Conservation (phyloP, 2,329 filamentous ascomycete species). For the Curvularia sp. region DNA sequence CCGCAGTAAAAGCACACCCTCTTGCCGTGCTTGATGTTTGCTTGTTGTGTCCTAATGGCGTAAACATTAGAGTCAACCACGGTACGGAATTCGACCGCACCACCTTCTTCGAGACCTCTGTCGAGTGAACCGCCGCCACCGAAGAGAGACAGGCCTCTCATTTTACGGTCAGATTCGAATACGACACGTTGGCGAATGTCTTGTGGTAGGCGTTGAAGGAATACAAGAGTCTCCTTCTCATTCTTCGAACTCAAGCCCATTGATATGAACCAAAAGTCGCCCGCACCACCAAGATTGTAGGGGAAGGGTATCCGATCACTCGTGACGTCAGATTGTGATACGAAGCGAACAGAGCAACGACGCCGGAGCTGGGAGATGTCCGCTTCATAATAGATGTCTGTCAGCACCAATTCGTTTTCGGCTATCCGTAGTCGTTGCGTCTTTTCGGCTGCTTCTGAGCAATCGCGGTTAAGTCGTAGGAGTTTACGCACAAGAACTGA, state of each 20-base stretch:
- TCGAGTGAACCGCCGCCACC: slow-evolving; percentile 81
- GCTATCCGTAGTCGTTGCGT: slow-evolving; percentile 36
- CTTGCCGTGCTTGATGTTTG: slow-evolving; percentile 61
- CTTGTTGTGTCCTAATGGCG: slow-evolving; percentile 76
- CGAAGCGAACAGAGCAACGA: slow-evolving; percentile 67
- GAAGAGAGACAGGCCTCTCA: slow-evolving; percentile 71
- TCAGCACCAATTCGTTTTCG: slow-evolving; percentile 67
- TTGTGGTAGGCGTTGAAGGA: slow-evolving; percentile 15
- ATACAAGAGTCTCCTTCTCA: slow-evolving; percentile 6
- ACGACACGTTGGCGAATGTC: slow-evolving; percentile 62
- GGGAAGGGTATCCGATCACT: slow-evolving; percentile 60
- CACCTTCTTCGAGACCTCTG: slow-evolving; percentile 75
- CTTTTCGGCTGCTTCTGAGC: slow-evolving; percentile 40
- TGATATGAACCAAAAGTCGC: slow-evolving; percentile 70
- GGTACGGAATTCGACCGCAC: slow-evolving; percentile 68
- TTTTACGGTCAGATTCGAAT: slow-evolving; percentile 49
- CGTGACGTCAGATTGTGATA: slow-evolving; percentile 48
- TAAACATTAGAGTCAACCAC: slow-evolving; percentile 70
- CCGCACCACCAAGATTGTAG: slow-evolving; percentile 70
- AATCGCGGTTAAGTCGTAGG: slow-evolving; percentile 54
- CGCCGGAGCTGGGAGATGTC: slow-evolving; percentile 56
- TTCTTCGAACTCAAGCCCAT: slow-evolving; percentile 26
- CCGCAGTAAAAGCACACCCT: slow-evolving; percentile 67
- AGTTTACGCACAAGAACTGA: slow-evolving; percentile 60
- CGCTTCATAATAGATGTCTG: slow-evolving; percentile 54